These are phyloP conservation scores for Cytauxzoon felis DNA, from an alignment of 169 alveolate species.

Conservation along the genomic window DNA sequence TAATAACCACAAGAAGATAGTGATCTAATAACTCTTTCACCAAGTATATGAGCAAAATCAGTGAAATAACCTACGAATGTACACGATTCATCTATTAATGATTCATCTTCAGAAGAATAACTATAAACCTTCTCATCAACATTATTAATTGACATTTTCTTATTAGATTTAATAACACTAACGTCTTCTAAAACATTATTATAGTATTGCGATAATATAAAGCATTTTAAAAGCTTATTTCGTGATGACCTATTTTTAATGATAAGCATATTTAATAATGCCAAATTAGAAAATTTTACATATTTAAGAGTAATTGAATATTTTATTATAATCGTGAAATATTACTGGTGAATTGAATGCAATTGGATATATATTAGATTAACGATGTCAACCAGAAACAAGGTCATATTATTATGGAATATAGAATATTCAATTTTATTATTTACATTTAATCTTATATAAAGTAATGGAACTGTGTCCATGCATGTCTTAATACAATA, in stretches of 20 bases:
- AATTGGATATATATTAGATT: too few species aligned
- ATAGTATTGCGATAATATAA: background rate
- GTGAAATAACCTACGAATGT: conserved; percentile 21
- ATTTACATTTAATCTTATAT: too few species aligned
- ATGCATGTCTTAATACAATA: too few species aligned
- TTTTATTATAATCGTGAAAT: too few species aligned
- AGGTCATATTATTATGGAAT: too few species aligned
- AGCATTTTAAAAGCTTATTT: conserved; percentile 7
- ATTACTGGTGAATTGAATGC: too few species aligned
- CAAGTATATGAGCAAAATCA: conserved; percentile 8
- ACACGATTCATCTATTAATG: conserved; percentile 20
- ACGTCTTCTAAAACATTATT: background rate
- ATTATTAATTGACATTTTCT: background rate
- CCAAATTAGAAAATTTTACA: too few species aligned
- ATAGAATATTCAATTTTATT: too few species aligned
- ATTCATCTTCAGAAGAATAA: background rate
- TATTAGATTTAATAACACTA: background rate
- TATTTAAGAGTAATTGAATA: too few species aligned
- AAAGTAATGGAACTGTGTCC: too few species aligned
- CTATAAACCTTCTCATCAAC: background rate
- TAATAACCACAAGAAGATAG: conserved; percentile 66
- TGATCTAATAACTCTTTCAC: conserved; percentile 42
- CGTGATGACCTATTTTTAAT: conserved; percentile 19
- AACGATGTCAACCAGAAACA: too few species aligned
- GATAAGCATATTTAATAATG: too few species aligned